These are phyloP conservation scores for Aspergillus clavatus DNA, from an alignment of 2,329 filamentous ascomycete genomes.

Conservation along the genomic window DNA sequence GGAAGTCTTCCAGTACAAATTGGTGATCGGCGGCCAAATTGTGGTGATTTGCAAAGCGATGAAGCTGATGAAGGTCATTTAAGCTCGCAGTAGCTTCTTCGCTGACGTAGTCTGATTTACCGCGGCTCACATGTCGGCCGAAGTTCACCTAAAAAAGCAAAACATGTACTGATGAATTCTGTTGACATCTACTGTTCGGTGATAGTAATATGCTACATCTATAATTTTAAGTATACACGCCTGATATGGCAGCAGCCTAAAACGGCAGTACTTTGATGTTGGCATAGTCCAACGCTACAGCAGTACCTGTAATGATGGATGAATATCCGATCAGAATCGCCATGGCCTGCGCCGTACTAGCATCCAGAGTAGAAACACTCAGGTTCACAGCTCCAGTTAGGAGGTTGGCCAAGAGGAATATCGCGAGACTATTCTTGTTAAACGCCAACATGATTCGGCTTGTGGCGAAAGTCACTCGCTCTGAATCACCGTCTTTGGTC, in stretches of 20 bases:
- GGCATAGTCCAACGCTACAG: slow-evolving; percentile 42
- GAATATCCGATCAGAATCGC: slow-evolving; percentile 71
- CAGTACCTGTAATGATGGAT: slow-evolving; percentile 60
- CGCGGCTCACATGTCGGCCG: slow-evolving; percentile 15
- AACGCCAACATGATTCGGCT: slow-evolving; percentile 76
- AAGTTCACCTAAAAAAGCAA: not conserved
- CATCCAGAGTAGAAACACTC: slow-evolving; percentile 74
- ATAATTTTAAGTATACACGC: not conserved
- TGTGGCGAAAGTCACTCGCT: slow-evolving; percentile 64
- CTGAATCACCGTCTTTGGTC: slow-evolving; percentile 53
- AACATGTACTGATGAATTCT: no score
- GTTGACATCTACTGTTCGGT: no score
- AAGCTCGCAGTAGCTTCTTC: not conserved
- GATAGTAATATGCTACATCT: slow-evolving; percentile 1
- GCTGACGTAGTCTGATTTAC: slow-evolving; percentile 5
- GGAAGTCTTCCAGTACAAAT: not conserved
- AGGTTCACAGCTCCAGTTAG: slow-evolving; percentile 87
- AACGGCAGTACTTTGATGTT: slow-evolving; percentile 32
- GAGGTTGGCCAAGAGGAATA: slow-evolving; percentile 86
- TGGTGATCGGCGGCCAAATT: not conserved
- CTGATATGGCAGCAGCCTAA: not conserved
- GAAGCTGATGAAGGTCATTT: not conserved
- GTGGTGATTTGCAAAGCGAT: not conserved
- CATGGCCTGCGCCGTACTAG: slow-evolving; percentile 62
- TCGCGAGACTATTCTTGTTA: slow-evolving; percentile 78